phyloP scores from a whole-genome alignment of 352 stramenopile species.

The Pythium brachiatum region DNA sequence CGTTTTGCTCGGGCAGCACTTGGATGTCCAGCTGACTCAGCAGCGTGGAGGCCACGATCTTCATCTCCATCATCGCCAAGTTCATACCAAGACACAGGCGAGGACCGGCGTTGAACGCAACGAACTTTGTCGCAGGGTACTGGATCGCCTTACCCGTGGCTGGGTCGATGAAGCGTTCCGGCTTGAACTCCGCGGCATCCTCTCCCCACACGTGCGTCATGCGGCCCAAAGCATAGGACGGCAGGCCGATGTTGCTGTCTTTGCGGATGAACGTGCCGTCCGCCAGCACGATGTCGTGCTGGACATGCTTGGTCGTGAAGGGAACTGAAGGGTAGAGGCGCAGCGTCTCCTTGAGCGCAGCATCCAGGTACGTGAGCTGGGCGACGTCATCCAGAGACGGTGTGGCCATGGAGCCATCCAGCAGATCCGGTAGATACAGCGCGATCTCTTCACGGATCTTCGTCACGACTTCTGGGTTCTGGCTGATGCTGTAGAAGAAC shows the following conservation, averaged over 20 bases:
- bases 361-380: conserved; percentile 26
- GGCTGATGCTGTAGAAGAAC: conserved; percentile 59
- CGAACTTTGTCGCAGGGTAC: conserved; percentile 9
- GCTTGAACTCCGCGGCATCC: conserved; percentile 35
- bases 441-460: conserved; percentile 41
- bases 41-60: conserved; percentile 39
- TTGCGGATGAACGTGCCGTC: conserved; percentile 39
- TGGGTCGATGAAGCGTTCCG: conserved; percentile 33
- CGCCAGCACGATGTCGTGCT: conserved; percentile 32
- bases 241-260: conserved; percentile 25
- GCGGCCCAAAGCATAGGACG: conserved; percentile 33
- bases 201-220: conserved; percentile 28
- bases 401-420: conserved; percentile 4
- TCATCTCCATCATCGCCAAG: conserved; percentile 53
- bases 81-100: conserved; percentile 43
- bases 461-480: conserved; percentile 38
- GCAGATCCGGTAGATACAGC: conserved; percentile 14
- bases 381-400: conserved; percentile 19
- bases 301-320: conserved; percentile 34
- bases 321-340: conserved; percentile 65
- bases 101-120: conserved; percentile 40
- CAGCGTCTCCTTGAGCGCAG: conserved; percentile 50
- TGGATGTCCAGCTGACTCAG: conserved; percentile 38
- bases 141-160: conserved; percentile 12
- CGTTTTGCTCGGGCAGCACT: conserved; percentile 5